These are phyloP conservation scores for Cordyceps cicadae DNA, from an alignment of 2,329 filamentous ascomycete species.

Conservation along the genomic window DNA sequence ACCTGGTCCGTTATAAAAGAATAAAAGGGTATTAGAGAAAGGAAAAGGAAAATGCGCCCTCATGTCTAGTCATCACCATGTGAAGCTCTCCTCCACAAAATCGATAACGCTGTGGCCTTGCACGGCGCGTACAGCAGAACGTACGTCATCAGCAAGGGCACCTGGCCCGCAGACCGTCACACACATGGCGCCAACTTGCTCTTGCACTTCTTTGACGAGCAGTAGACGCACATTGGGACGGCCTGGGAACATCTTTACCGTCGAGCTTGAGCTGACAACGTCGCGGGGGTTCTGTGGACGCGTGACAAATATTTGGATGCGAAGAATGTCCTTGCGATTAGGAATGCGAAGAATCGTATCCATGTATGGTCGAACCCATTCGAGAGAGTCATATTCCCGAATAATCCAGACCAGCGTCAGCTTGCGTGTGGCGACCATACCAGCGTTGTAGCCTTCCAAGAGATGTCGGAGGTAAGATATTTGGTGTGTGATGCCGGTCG, in stretches of 20 bases:
- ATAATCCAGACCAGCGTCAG: slow-evolving; percentile 89
- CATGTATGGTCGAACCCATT: slow-evolving; percentile 90
- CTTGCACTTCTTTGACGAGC: slow-evolving; percentile 71
- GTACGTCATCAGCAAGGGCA: slow-evolving; percentile 65
- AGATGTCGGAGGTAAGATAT: slow-evolving; percentile 78
- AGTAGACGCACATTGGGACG: slow-evolving; percentile 74
- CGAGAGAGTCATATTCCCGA: slow-evolving; percentile 77
- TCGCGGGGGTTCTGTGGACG: slow-evolving; percentile 76
- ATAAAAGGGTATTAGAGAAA: slow-evolving; percentile 6
- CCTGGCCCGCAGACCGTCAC: slow-evolving; percentile 76
- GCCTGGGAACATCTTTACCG: slow-evolving; percentile 87
- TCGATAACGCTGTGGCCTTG: slow-evolving; percentile 60
- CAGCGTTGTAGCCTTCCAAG: slow-evolving; percentile 58
- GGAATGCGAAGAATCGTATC: slow-evolving; percentile 68
- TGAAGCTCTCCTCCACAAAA: slow-evolving; percentile 72
- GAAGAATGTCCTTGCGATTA: slow-evolving; percentile 70
- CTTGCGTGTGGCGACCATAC: slow-evolving; percentile 70
- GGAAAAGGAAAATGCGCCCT: background rate
- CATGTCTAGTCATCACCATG: slow-evolving; percentile 37
- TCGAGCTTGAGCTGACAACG: slow-evolving; percentile 65
- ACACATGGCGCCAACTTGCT: slow-evolving; percentile 80
- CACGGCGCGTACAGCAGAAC: slow-evolving; percentile 55
- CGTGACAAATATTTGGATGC: slow-evolving; percentile 85
- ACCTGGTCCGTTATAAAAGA: background rate
- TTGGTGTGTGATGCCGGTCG: slow-evolving; percentile 92